These are phyloP conservation scores for Leishmania martiniquensis DNA, from an alignment of 208 protist genomes.

Conservation along the genomic window DNA sequence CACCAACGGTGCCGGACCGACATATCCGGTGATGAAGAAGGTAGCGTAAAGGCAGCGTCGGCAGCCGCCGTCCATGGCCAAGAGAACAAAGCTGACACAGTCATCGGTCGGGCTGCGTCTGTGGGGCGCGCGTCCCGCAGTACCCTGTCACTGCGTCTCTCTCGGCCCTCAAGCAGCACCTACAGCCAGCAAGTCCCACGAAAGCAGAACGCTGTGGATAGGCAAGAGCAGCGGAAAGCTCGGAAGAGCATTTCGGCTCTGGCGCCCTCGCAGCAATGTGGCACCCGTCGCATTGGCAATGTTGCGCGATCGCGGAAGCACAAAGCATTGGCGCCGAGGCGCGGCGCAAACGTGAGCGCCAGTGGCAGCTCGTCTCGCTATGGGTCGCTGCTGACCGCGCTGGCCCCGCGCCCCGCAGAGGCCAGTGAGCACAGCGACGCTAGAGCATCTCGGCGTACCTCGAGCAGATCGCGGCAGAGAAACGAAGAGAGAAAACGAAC, in stretches of 20 bases:
- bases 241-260: background rate
- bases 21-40: background rate
- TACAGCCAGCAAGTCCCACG: background rate
- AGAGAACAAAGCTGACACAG: background rate
- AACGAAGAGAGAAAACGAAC: background rate
- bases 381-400: background rate
- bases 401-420: background rate
- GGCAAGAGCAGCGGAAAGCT: background rate
- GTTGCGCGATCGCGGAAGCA: background rate
- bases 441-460: too few species aligned
- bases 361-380: background rate
- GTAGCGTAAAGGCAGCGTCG: background rate
- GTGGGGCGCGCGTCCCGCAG: background rate
- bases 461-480: background rate
- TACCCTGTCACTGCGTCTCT: background rate
- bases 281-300: background rate
- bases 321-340: background rate
- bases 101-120: background rate
- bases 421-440: background rate
- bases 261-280: background rate
- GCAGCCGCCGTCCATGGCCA: background rate
- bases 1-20: background rate
- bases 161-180: background rate
- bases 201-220: background rate
- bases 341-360: background rate